Evolutionary conservation across 768 basidiomycete genomes (phyloP).

Genomic region (Rhodotorula taiwanensis): DNA sequence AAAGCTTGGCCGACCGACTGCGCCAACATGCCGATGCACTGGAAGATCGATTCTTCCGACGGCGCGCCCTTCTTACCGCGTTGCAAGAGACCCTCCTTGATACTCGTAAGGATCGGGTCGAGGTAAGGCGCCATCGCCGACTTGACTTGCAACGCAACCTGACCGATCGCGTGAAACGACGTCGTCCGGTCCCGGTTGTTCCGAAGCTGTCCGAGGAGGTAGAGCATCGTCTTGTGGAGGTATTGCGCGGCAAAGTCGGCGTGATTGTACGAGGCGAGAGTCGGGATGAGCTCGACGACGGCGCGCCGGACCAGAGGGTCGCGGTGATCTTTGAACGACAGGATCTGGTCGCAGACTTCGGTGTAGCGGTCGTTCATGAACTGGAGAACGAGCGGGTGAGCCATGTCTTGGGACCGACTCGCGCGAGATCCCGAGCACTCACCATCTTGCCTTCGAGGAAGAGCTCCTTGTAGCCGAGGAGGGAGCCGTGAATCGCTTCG

Average conservation of each 20-base stretch:
- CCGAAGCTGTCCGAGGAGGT: constrained; percentile 76
- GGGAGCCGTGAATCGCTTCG: constrained; percentile 84
- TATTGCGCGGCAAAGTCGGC: constrained; percentile 85
- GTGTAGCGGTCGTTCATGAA: constrained; percentile 80
- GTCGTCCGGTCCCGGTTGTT: constrained; percentile 75
- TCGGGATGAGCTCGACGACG: constrained; percentile 92
- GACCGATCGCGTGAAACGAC: constrained; percentile 92
- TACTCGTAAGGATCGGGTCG: constrained; percentile 78
- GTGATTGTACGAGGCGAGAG: constrained; percentile 87
- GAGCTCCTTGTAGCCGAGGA: constrained; percentile 84
- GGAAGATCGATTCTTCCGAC: constrained; percentile 89
- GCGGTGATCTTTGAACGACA: constrained; percentile 77
- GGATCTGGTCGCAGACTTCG: constrained; percentile 79
- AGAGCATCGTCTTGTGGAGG: constrained; percentile 87
- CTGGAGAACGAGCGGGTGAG: constrained; percentile 45
- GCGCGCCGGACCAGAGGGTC: constrained; percentile 84
- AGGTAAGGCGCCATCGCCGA: constrained; percentile 95
- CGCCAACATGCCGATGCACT: constrained; percentile 94
- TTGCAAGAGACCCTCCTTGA: constrained; percentile 79
- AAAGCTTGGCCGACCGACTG: constrained; percentile 90
- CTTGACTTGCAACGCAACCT: constrained; percentile 81
- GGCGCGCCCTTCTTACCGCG: constrained; percentile 59
- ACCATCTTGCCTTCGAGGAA: constrained; percentile 92
- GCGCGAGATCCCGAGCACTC: constrained; percentile 39
- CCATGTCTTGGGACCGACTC: too few relatives aligned